Evolutionary conservation across 108 stramenopile species (phyloP).

Genomic region (Bacterosira constricta): DNA sequence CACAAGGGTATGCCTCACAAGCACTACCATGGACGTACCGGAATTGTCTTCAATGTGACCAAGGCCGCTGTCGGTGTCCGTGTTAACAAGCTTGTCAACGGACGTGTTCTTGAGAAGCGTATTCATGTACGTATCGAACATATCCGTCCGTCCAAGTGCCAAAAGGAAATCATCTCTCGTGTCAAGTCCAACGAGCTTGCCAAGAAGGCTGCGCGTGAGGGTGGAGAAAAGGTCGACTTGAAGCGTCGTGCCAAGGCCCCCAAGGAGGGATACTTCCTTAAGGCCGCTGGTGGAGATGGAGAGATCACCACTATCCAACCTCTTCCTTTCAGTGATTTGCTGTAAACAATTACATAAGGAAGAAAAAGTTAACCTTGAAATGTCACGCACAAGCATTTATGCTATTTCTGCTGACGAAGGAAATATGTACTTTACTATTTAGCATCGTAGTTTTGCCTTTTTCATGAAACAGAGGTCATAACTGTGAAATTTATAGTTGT

Average conservation of each 20-base stretch:
- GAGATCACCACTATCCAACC: conserved; percentile 92
- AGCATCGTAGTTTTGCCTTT: too few relatives aligned
- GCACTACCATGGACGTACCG: conserved; percentile 99
- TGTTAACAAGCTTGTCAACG: conserved; percentile 98
- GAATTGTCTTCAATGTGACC: conserved; percentile 99
- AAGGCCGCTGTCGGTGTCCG: conserved; percentile 95
- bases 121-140: conserved; percentile 99
- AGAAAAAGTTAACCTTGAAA: conserved; percentile 13
- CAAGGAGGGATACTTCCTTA: conserved; percentile 92
- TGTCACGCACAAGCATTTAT: conserved; percentile 12
- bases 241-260: conserved; percentile 96
- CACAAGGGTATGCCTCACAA: conserved; percentile 99
- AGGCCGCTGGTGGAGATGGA: conserved; percentile 68
- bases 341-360: conserved; percentile 56
- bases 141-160: conserved; percentile 94
- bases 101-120: conserved; percentile 97
- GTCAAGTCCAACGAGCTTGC: conserved; percentile 79
- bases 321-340: conserved; percentile 90
- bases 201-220: conserved; percentile 85
- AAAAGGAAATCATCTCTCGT: conserved; percentile 89
- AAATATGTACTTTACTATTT: too few relatives aligned
- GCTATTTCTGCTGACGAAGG: conserved; percentile 16
- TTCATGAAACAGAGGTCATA: too few relatives aligned
- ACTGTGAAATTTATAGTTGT: too few relatives aligned
- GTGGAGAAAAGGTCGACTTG: conserved; percentile 83